Base-by-base conservation (phyloP, 768 basidiomycete genomes). In the Pulveroboletus sp. region DNA sequence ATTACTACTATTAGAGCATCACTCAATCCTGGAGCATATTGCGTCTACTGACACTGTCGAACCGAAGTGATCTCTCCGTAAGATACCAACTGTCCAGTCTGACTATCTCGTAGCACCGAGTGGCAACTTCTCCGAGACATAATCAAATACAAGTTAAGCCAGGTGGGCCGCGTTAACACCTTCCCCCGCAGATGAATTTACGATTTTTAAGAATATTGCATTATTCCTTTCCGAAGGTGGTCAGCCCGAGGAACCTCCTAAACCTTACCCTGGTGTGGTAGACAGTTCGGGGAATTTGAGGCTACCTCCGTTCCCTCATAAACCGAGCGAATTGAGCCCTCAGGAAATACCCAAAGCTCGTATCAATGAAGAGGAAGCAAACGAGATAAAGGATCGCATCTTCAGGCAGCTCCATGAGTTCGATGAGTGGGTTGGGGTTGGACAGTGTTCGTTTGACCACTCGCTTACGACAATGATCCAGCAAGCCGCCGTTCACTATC, bases 401-500 rank as follows among this genome's bases (percentile, higher is more conserved):
- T 82, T 81, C 60, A 68, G 68, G 10, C 82, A 86, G 55, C 67
- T 93, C 23, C 80, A 90, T 56, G 79, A 79, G 31, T 89, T 92
- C 54, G 86, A 90, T 36, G 77, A 76, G 90, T 90, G 58, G 41
- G 81, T 74, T 43, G 12, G 27, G 14, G n/a, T n/a, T 19, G 44
- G 23, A n/a, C n/a, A n/a, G n/a, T n/a, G n/a, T n/a, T n/a, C 35
- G 29, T 37, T 42, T 19, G 5, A 40, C 34, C 47, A 36, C 43
- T 40, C 49, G 44, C 26, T 57, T 46, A 60, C 22, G 10, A 43
- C 24, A 19, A 6, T 41, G 30, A 45, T 43, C 37, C 46, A 72
- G 82, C 16, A 77, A 77, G 43, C 77, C 87, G 0, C 92, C 92
- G 2, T 95, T 94, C 65, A 93, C 92, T 9, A 86, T 94, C 47